Evolutionary conservation across 2,329 filamentous ascomycete genomes (phyloP).

Genomic region (Cercospora beticola): DNA sequence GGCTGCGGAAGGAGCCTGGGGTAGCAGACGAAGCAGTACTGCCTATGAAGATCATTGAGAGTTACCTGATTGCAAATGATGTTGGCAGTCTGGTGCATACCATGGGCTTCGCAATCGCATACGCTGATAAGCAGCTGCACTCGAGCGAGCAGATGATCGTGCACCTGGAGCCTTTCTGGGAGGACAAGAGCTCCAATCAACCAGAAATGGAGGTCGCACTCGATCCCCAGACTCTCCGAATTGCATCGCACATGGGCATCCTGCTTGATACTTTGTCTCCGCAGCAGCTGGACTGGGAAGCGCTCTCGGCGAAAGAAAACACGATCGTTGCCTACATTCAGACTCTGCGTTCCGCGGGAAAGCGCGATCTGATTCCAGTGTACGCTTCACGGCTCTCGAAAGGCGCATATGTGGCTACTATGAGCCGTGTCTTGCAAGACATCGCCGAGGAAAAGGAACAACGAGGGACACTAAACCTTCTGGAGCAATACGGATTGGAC

Average conservation of each 20-base stretch:
- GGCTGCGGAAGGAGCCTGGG: constrained; percentile 57
- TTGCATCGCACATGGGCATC: constrained; percentile 58
- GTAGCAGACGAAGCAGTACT: constrained; percentile 60
- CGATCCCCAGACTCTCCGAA: constrained; percentile 47
- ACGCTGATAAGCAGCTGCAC: constrained; percentile 35
- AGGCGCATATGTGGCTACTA: constrained; percentile 64
- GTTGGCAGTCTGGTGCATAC: constrained; percentile 46
- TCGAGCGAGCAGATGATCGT: constrained; percentile 29
- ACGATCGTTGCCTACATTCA: constrained; percentile 80
- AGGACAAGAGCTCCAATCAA: constrained; percentile 17
- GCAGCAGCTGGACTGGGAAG: constrained; percentile 46
- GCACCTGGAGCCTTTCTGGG: constrained; percentile 26
- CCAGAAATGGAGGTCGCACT: constrained; percentile 39
- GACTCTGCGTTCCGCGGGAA: constrained; percentile 68
- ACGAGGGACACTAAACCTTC: constrained; percentile 67
- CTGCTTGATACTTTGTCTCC: constrained; percentile 55
- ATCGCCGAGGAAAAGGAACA: constrained; percentile 67
- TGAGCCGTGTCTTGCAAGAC: constrained; percentile 75
- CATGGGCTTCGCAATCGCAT: constrained; percentile 46
- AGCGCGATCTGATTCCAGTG: constrained; percentile 77
- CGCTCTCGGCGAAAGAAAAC: constrained; percentile 63
- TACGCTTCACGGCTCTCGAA: constrained; percentile 78
- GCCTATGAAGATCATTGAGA: constrained; percentile 74
- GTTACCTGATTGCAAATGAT: constrained; percentile 67
- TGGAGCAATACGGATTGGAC: constrained; percentile 73